phyloP scores from a whole-genome alignment of 495 filamentous ascomycete genomes.

The Talaromyces wortmannii region DNA sequence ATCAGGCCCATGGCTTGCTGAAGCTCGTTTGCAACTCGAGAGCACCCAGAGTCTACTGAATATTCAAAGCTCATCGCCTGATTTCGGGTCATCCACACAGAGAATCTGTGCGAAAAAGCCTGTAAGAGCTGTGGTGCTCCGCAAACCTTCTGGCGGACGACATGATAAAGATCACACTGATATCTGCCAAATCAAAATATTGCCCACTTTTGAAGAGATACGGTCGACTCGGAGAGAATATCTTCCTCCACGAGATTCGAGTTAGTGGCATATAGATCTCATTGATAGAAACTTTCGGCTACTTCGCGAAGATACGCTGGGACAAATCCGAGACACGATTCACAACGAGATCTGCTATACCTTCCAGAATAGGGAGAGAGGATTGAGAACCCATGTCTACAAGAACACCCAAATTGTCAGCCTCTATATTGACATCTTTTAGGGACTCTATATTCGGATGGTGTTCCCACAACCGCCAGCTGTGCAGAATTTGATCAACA shows the following conservation, averaged over 20 bases:
- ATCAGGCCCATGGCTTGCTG: slow-evolving; percentile 1
- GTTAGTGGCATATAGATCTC: slow-evolving; percentile 43
- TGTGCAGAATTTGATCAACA: background rate
- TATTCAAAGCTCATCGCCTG: slow-evolving; percentile 27
- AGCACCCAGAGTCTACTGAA: slow-evolving; percentile 23
- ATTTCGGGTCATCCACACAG: slow-evolving; percentile 8
- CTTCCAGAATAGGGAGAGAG: background rate
- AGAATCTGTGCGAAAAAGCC: slow-evolving; percentile 19
- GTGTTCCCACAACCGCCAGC: background rate
- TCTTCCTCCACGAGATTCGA: slow-evolving; percentile 47
- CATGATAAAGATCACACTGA: slow-evolving; percentile 16
- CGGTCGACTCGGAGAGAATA: slow-evolving; percentile 43
- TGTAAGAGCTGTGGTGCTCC: slow-evolving; percentile 29
- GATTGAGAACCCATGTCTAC: background rate
- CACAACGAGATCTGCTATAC: background rate
- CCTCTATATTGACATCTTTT: background rate
- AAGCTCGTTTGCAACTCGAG: slow-evolving; percentile 9
- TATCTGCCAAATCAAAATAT: background rate
- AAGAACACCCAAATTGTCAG: background rate
- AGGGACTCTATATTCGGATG: background rate
- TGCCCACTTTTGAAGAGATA: slow-evolving; percentile 39
- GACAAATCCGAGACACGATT: slow-evolving; percentile 54
- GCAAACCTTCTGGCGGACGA: slow-evolving; percentile 36
- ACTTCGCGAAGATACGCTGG: slow-evolving; percentile 58
- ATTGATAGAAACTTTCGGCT: slow-evolving; percentile 63